Evolutionary conservation across 169 alveolate genomes (phyloP).

Genomic region (Prorocentrum cordatum): DNA sequence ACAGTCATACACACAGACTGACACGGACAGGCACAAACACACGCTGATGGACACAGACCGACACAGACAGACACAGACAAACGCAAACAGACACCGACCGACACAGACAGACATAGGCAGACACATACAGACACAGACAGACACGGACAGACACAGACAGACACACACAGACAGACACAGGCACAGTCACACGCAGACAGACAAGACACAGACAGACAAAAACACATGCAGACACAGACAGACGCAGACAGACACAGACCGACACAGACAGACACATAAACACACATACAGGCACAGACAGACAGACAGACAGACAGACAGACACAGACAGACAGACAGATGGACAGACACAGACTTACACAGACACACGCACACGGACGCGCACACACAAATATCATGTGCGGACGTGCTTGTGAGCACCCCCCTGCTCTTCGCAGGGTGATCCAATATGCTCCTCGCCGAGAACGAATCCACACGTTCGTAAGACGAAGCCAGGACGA

Average conservation of each 20-base stretch:
- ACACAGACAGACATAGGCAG: background rate
- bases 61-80: background rate
- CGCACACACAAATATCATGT: background rate
- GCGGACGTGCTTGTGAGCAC: too few relatives aligned
- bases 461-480: too few relatives aligned
- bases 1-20: background rate
- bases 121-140: background rate
- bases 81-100: background rate
- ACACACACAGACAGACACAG: background rate
- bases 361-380: background rate
- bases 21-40: background rate
- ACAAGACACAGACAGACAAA: background rate
- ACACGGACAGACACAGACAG: background rate
- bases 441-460: too few relatives aligned
- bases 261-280: background rate
- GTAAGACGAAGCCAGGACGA: too few relatives aligned
- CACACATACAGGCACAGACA: background rate
- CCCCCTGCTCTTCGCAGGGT: too few relatives aligned
- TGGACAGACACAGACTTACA: background rate
- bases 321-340: background rate
- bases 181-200: background rate
- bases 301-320: background rate
- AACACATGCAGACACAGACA: background rate
- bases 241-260: background rate
- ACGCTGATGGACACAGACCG: background rate